A percentile compares a stretch with the other conserved stretches of the same genome.
These are phyloP conservation scores for Neofusicoccum sp. DNA, from an alignment of 2,329 filamentous ascomycete species.

Conservation along the genomic window DNA sequence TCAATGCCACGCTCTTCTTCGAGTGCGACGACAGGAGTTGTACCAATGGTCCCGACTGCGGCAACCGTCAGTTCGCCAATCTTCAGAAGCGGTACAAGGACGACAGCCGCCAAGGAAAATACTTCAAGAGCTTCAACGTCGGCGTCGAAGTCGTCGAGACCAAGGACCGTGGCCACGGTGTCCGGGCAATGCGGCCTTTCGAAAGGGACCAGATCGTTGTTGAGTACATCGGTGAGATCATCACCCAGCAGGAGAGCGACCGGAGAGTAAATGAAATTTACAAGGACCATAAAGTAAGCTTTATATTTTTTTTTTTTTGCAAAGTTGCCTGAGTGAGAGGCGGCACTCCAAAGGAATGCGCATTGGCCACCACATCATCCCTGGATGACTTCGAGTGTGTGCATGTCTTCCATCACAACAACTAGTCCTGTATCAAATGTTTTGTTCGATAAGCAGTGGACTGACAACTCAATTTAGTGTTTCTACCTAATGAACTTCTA, in stretches of 20 bases:
- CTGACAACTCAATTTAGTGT: slow-evolving; percentile 56
- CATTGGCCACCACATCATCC: no score
- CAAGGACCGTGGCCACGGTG: slow-evolving; percentile 80
- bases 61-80: slow-evolving; percentile 83
- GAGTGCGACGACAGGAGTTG: slow-evolving; percentile 93
- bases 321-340: not conserved
- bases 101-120: slow-evolving; percentile 57
- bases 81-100: slow-evolving; percentile 52
- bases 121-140: slow-evolving; percentile 65
- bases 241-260: slow-evolving; percentile 91
- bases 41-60: slow-evolving; percentile 73
- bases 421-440: slow-evolving; percentile 11
- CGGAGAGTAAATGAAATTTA: slow-evolving; percentile 90
- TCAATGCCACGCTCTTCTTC: slow-evolving; percentile 95
- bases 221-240: slow-evolving; percentile 97
- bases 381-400: not conserved
- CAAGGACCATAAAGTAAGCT: slow-evolving; percentile 81
- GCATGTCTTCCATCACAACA: slow-evolving; percentile 14
- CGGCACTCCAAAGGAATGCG: no score
- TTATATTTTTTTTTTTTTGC: not conserved
- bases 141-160: slow-evolving; percentile 97
- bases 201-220: slow-evolving; percentile 92
- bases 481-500: slow-evolving; percentile 99
- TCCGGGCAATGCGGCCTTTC: slow-evolving; percentile 86
- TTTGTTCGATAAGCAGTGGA: not conserved